Evolutionary conservation across 129 eudicot species (phyloP).

Genomic region (Flaveria sonorensis): DNA sequence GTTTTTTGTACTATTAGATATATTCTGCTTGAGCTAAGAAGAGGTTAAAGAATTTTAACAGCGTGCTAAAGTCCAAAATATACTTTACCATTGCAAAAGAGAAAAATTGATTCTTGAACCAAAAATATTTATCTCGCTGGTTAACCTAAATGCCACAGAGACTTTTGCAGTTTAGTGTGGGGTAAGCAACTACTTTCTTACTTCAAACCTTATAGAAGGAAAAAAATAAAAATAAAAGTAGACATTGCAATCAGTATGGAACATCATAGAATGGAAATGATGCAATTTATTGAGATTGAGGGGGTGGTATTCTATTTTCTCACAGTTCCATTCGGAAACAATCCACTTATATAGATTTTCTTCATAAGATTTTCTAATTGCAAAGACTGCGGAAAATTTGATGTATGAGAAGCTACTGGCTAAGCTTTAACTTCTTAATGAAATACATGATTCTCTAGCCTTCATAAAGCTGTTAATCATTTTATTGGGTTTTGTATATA

Average conservation of each 20-base stretch:
- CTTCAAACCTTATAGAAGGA: neutral
- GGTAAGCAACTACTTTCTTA: constrained; percentile 4
- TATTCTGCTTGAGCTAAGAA: too few relatives aligned
- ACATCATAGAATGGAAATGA: neutral
- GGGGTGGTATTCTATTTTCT: neutral
- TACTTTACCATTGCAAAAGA: neutral
- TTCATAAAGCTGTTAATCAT: constrained; percentile 22
- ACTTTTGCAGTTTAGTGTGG: constrained; percentile 7
- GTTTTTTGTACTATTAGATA: too few relatives aligned
- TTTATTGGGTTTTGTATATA: constrained; percentile 11
- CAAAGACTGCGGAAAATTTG: neutral
- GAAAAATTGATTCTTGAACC: neutral
- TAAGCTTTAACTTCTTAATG: constrained; percentile 13
- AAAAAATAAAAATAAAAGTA: neutral
- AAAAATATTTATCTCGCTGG: neutral
- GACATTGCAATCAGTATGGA: constrained; percentile 13
- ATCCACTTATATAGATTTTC: neutral
- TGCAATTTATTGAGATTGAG: neutral
- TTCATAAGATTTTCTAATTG: neutral
- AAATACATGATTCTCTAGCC: constrained; percentile 22
- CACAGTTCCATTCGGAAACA: neutral
- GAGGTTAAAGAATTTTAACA: too few relatives aligned
- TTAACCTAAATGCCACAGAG: neutral
- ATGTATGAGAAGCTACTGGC: neutral
- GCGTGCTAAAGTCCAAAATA: neutral